These are phyloP conservation scores for Ceratobasidium sp. DNA, from an alignment of 1,284 basidiomycete genomes.

Conservation along the genomic window DNA sequence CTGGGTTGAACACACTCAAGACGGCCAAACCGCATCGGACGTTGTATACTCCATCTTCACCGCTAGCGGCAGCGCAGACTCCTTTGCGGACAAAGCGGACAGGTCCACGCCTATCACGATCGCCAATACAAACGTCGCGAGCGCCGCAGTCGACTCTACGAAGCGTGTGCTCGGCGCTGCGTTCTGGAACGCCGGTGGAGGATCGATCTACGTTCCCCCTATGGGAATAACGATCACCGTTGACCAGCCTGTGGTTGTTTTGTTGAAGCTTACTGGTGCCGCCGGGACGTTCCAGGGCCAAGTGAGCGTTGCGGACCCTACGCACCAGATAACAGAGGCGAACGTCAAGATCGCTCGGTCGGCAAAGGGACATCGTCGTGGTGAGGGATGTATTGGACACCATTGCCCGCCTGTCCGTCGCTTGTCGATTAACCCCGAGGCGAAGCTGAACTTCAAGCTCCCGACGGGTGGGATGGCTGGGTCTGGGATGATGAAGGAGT, in stretches of 20 bases:
- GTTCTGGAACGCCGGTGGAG: conserved; percentile 34
- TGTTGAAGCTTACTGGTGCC: conserved; percentile 8
- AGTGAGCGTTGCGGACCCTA: conserved; percentile 28
- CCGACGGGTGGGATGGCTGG: conserved; percentile 23
- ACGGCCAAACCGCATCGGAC: conserved; percentile 53
- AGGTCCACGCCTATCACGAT: conserved; percentile 14
- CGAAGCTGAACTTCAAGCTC: conserved; percentile 2
- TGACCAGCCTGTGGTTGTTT: conserved; percentile 5
- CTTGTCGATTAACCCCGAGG: background rate
- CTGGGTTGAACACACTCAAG: conserved; percentile 64
- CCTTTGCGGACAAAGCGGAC: conserved; percentile 25
- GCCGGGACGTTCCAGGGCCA: background rate
- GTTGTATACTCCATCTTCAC: conserved; percentile 71
- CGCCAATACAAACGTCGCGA: conserved; percentile 21
- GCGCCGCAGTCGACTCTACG: conserved; percentile 31
- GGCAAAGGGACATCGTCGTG: conserved; percentile 9
- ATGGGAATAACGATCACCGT: conserved; percentile 28
- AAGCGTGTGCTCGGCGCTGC: conserved; percentile 22
- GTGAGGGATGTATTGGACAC: conserved; percentile 10
- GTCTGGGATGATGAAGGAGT: conserved; percentile 17
- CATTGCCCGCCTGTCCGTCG: conserved; percentile 11
- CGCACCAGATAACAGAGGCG: background rate
- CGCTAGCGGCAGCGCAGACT: conserved; percentile 49
- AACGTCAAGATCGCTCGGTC: conserved; percentile 9
- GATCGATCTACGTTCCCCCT: background rate